Conservation (phyloP, 2,329 filamentous ascomycete species). For the Fusarium sp. region DNA sequence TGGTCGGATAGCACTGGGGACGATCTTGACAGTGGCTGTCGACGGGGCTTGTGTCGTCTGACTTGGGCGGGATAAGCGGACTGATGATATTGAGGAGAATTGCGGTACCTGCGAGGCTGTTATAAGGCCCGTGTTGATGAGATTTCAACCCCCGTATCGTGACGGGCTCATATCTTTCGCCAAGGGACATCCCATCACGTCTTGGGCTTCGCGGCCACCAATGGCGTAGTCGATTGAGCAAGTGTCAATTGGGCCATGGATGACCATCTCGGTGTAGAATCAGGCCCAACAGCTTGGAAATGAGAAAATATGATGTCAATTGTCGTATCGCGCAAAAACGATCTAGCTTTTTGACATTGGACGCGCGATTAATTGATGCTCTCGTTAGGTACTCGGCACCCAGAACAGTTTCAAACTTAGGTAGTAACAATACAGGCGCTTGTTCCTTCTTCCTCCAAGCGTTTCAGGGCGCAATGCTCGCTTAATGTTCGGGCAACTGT, state of each 20-base stretch:
- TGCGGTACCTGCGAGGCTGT: slow-evolving; percentile 19
- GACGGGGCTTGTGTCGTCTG: neutral
- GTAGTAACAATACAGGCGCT: slow-evolving; percentile 8
- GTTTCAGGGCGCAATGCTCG: slow-evolving; percentile 37
- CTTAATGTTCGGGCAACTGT: slow-evolving; percentile 33
- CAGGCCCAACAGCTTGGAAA: slow-evolving; percentile 5
- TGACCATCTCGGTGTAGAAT: neutral
- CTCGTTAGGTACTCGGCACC: neutral
- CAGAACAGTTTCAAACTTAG: neutral
- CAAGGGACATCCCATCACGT: slow-evolving; percentile 16
- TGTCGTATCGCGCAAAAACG: slow-evolving; percentile 4
- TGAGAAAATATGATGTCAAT: slow-evolving; percentile 1
- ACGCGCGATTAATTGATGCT: neutral
- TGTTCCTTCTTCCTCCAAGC: slow-evolving; percentile 7
- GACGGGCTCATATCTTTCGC: slow-evolving; percentile 1
- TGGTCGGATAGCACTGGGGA: slow-evolving; percentile 4
- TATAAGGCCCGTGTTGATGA: slow-evolving; percentile 16
- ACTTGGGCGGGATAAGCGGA: slow-evolving; percentile 16
- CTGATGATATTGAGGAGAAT: too few species aligned
- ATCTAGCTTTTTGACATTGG: neutral
- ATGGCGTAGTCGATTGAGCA: slow-evolving; percentile 10
- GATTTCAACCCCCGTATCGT: neutral
- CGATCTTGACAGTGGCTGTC: slow-evolving; percentile 24
- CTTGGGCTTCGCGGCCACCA: slow-evolving; percentile 1
- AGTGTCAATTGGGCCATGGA: slow-evolving; percentile 1